A percentile compares a stretch with the other conserved stretches of the same genome.
These are phyloP conservation scores for Osmanthus fragrans DNA, from an alignment of 257 asterid species.

Conservation along the genomic window DNA sequence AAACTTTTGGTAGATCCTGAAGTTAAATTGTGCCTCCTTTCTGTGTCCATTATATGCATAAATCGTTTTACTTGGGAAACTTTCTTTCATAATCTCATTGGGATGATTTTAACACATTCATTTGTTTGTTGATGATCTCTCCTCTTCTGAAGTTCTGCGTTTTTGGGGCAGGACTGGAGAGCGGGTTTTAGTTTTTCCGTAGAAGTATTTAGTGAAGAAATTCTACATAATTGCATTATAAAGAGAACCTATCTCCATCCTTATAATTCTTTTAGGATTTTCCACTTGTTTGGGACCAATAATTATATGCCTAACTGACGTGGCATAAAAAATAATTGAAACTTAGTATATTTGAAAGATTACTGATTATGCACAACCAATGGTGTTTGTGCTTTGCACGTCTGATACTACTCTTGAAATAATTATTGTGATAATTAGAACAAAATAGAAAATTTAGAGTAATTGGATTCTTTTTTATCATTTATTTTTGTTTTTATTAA, in stretches of 20 bases:
- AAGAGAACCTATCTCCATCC: background rate
- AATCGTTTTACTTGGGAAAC: background rate
- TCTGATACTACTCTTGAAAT: background rate
- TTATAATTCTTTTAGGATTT: background rate
- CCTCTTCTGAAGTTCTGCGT: background rate
- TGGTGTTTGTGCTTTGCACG: background rate
- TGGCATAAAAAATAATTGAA: background rate
- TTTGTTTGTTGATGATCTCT: background rate
- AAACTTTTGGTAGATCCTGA: background rate
- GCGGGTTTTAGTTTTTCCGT: background rate
- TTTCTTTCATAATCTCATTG: background rate
- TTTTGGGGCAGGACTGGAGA: background rate
- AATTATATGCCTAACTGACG: background rate
- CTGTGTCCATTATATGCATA: background rate
- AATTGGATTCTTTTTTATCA: background rate
- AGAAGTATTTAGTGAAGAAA: background rate
- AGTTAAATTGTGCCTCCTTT: background rate
- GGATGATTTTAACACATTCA: background rate
- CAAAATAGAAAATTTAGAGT: background rate
- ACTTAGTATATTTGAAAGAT: background rate
- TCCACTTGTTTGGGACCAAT: background rate
- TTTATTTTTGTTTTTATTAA: background rate
- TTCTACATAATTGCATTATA: background rate
- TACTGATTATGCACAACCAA: background rate
- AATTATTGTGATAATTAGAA: background rate